A percentile compares a stretch with the other conserved stretches of the same genome.
Conservation (phyloP, 164 flowering plant species). For the Vitis labrusca region DNA sequence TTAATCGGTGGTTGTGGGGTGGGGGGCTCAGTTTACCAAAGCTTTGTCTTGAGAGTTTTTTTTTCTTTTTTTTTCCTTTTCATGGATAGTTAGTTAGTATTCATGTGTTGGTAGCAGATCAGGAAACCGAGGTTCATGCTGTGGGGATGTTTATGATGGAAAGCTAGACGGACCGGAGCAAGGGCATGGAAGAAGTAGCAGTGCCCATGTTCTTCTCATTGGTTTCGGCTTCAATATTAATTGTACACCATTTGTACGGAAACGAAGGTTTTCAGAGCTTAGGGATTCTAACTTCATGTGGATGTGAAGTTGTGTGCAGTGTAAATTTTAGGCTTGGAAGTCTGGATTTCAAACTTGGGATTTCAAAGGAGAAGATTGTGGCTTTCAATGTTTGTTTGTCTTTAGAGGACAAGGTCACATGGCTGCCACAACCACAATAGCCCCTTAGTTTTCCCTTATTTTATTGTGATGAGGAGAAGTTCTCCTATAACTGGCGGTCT, state of each 20-base stretch:
- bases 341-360: background rate
- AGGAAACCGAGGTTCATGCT: too few relatives aligned
- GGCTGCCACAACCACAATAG: background rate
- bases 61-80: background rate
- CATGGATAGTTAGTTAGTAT: background rate
- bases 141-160: background rate
- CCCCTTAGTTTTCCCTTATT: too few relatives aligned
- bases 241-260: background rate
- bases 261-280: background rate
- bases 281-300: background rate
- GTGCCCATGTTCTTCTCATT: conserved; percentile 1
- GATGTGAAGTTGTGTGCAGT: background rate
- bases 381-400: background rate
- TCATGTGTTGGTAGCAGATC: too few relatives aligned
- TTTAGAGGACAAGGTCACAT: background rate
- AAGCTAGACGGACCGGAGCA: background rate
- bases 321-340: background rate
- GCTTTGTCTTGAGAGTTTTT: background rate
- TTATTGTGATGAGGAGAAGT: too few relatives aligned
- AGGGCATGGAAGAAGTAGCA: background rate
- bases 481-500: too few relatives aligned
- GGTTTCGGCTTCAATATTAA: background rate
- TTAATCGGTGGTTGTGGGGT: too few relatives aligned
- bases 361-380: background rate
- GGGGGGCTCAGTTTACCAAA: background rate